Evolutionary conservation across 306 rosid species (phyloP), one percentile per base, ranked within the genome.

Genomic region (Ammopiptanthus mongolicus): DNA sequence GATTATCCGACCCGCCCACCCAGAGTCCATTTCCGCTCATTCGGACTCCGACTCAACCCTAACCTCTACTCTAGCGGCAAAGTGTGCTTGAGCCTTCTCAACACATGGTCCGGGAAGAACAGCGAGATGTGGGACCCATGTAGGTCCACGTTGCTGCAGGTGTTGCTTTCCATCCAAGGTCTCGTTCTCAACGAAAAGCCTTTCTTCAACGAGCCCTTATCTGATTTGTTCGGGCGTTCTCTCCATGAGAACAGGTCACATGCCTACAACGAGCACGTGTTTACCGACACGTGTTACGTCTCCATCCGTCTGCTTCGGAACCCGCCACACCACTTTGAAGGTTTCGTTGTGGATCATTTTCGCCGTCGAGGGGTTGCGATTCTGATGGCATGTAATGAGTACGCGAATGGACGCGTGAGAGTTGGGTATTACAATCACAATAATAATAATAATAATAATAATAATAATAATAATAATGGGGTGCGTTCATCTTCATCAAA

Each of bases 101-200:
- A 87, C 75, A 89, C 93, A 0, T 89, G 91, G 86, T 0, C 0
- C 0, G 91, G 93, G 0, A 48, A 1, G 3, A 19, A 17, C 61
- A 25, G 6, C 1, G 87, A 86, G 83, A 31, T 1, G 51, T 88
- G 96, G 91, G 77, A 81, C 41, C 82, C 91, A 0, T 5, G 46
- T 0, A 5, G 44, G 12, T 91, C 96, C 0, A 87, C 93, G 0
- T 14, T 89, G 6, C 74, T 89, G 0, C 93, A 89, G 53, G 76
- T 89, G 0, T 29, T 89, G 18, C 58, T 88, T 1, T 91, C 97
- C 0, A 67, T 91, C 2, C 97, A 91, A 48, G 91, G 57, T 0
- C 86, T 91, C 41, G 88, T 91, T 33, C 83, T 91, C 17, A 85
- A 83, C 29, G 86, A 86, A 25, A 74, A 74, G 2, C 96, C 96